phyloP scores from a whole-genome alignment of 768 basidiomycete genomes.

The Suillus paluster region DNA sequence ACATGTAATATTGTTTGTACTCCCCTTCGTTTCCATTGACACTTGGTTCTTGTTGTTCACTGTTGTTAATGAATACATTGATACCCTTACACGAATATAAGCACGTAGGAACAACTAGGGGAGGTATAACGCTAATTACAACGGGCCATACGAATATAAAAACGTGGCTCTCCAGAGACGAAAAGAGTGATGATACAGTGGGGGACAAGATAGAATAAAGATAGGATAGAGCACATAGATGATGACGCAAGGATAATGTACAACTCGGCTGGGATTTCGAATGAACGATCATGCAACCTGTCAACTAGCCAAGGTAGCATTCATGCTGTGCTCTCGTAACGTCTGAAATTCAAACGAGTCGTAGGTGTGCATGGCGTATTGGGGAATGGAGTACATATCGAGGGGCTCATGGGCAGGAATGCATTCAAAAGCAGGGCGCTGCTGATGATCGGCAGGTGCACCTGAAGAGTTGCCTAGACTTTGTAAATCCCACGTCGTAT shows the following conservation, averaged over 20 bases:
- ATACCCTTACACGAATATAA: conserved; percentile 24
- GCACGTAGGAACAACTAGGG: conserved; percentile 17
- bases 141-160: conserved; percentile 14
- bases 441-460: conserved; percentile 1
- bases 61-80: conserved; percentile 12
- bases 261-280: conserved; percentile 4
- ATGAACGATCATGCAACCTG: conserved; percentile 23
- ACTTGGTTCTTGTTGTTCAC: not conserved
- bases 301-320: conserved; percentile 16
- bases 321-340: conserved; percentile 31
- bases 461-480: not conserved
- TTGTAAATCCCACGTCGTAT: not conserved
- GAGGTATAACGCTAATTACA: conserved; percentile 16
- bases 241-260: conserved; percentile 1
- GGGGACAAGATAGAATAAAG: conserved; percentile 28
- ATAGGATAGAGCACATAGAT: not conserved
- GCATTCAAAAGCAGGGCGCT: conserved; percentile 22
- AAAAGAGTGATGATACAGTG: conserved; percentile 25
- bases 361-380: conserved; percentile 23
- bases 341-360: conserved; percentile 40
- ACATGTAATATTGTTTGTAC: not conserved
- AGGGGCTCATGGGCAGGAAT: conserved; percentile 21
- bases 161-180: conserved; percentile 3
- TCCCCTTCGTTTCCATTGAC: not conserved
- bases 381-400: conserved; percentile 21